A percentile compares a stretch with the other conserved stretches of the same genome.
Conservation (phyloP, 495 filamentous ascomycete species). For the Trichocladium antarcticum region DNA sequence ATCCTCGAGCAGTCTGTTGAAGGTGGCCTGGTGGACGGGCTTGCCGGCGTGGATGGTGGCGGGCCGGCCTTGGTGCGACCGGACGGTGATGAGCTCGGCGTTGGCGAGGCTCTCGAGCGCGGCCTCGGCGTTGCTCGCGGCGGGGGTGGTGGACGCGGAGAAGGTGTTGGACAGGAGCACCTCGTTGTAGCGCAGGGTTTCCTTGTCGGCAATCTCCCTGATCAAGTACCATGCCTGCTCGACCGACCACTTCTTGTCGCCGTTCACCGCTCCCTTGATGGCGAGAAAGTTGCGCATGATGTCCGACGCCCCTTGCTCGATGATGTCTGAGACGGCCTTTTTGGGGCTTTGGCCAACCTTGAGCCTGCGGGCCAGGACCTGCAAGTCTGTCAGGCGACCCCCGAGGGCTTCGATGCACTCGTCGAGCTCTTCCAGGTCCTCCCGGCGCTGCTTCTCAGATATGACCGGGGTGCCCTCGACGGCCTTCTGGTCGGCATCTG, state of each 20-base stretch:
- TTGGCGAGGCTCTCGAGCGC: conserved; percentile 72
- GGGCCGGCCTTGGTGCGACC: conserved; percentile 63
- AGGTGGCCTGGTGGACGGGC: conserved; percentile 81
- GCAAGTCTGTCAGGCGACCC: conserved; percentile 85
- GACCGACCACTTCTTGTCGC: conserved; percentile 53
- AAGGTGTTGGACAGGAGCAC: conserved; percentile 66
- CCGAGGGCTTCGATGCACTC: conserved; percentile 70
- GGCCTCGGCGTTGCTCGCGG: conserved; percentile 46
- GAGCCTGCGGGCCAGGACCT: conserved; percentile 83
- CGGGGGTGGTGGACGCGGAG: conserved; percentile 36
- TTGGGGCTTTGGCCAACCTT: conserved; percentile 77
- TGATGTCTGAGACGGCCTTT: conserved; percentile 79
- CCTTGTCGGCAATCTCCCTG: conserved; percentile 52
- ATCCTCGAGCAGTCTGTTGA: conserved; percentile 58
- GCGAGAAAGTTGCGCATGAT: conserved; percentile 78
- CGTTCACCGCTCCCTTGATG: conserved; percentile 22
- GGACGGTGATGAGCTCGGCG: conserved; percentile 75
- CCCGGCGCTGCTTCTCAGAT: conserved; percentile 34
- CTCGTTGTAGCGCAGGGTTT: conserved; percentile 67
- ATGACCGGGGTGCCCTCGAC: conserved; percentile 1
- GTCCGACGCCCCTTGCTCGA: conserved; percentile 75
- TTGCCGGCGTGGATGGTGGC: conserved; percentile 64
- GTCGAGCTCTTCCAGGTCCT: conserved; percentile 54
- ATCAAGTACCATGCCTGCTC: conserved; percentile 89
- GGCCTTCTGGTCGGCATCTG: conserved; percentile 11